phyloP scores from a whole-genome alignment of 129 eudicot genomes.

The Lonicera japonica region DNA sequence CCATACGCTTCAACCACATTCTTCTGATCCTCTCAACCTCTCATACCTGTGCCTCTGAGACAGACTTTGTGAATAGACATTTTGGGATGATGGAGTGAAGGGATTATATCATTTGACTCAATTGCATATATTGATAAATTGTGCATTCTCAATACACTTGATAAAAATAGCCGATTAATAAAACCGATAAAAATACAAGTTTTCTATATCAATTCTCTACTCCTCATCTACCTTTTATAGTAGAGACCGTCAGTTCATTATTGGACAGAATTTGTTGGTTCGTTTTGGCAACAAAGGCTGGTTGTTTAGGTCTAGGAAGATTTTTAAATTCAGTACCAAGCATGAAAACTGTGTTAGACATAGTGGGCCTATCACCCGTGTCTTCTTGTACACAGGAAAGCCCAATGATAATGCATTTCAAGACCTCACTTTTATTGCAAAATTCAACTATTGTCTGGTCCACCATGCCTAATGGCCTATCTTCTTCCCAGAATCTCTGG shows the following conservation, averaged over 20 bases:
- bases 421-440: constrained; percentile 19
- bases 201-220: background rate
- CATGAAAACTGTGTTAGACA: constrained; percentile 36
- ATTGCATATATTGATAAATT: no score
- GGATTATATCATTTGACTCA: no score
- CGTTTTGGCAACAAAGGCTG: constrained; percentile 27
- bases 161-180: no score
- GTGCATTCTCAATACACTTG: no score
- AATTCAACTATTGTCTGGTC: constrained; percentile 28
- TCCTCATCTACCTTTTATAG: constrained; percentile 18
- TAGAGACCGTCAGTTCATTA: constrained; percentile 15
- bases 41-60: no score
- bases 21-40: no score
- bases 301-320: constrained; percentile 42
- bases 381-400: constrained; percentile 44
- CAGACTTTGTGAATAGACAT: no score
- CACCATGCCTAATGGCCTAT: constrained; percentile 21
- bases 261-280: constrained; percentile 8
- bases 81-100: no score
- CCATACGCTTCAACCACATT: no score
- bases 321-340: constrained; percentile 25
- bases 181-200: no score
- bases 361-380: constrained; percentile 38
- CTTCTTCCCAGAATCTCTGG: constrained; percentile 37
- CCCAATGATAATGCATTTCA: constrained; percentile 34